Base-by-base conservation (phyloP, 345 rosid species). In the Camelina laxa region DNA sequence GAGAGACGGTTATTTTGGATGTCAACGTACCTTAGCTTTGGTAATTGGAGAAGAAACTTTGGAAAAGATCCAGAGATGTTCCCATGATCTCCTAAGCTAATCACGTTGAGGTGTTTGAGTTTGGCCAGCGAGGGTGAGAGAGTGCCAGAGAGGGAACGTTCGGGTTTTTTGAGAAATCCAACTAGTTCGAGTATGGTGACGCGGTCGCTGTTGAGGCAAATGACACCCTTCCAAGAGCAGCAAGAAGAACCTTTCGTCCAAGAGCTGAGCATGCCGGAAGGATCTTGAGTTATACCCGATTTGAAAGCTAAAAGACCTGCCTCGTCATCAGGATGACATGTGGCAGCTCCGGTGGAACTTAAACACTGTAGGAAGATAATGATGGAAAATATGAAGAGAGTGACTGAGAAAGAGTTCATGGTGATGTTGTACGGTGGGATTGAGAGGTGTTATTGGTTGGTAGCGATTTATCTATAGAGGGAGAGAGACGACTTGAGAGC, bases 31-130 rank as follows among this genome's bases (percentile, higher is more conserved):
- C 50, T 45, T 63, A 89, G 84, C 15, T 84, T 69, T 16, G 90
- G 88, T 17, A 91, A 44, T 27, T 74, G 70, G 68, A 85, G 82
- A 8, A 89, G 10, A 47, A 82, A 27, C 7, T 62, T 74, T 24
- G 97, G 96, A 38, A 89, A 89, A 7, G 58, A 14, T 15, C 97
- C 97, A 36, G 90, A 74, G 64, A 91, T 75, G 69, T 88, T 70
- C 4, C 15, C 21, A 7, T 59, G 74, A 36, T 11, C 36, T 48
- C 21, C 21, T 11, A 70, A 59, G 48, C 9, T 47, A 9, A 70
- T 47, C 33, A 60, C 66, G 3, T 21, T 83, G 21, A 89, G 86
- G 72, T 80, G 24, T 16, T 74, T 65, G 59, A 89, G 53, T 70
- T 89, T 87, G 1, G 45, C 79, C 1, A 87, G 76, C 12, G 81